Base-by-base conservation (phyloP, 2,329 filamentous ascomycete species). In the Fusarium graminum region DNA sequence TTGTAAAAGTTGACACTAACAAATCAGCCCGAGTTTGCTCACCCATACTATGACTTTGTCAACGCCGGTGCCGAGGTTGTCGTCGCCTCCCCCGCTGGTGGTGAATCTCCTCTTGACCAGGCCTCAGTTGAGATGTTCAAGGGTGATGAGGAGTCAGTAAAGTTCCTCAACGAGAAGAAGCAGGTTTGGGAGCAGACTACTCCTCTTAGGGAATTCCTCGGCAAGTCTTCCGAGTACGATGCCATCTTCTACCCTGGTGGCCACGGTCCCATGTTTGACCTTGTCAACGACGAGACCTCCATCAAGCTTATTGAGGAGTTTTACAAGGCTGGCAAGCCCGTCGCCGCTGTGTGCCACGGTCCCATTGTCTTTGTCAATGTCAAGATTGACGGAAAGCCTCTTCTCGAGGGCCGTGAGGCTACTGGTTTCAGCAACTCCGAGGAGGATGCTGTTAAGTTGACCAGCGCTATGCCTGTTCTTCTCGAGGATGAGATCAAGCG, bases 321-420 rank as follows among this genome's bases (percentile, higher is more conserved):
- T 74, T 85, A 82, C 71, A 78, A 80, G 38, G 81, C 83, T 4
- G 85, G 83, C 64, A 91, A 91, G 81, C 80, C 87, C 53, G 83
- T 92, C 14, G 80, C 86, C 0, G 87, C 89, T 5, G 88, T 92
- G 43, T 92, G 90, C 80, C 90, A 92, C 77, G 90, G 88, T 7
- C 87, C 89, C 4, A 85, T 85, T 5, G 90, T 84, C 13, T 80
- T 92, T 16, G 80, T 83, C 46, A 83, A 88, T 67, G 88, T 86
- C 34, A 85, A 82, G 70, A 72, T 82, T 19, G 79, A 83, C 61
- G 87, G 86, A 32, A 78, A 80, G 64, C 80, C 81, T 49, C 77
- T 91, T 11, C 75, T 91, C 38, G 77, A 81, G 47, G 87, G 85
- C 42, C 83, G 83, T 72, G 78, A 82, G 43, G 86, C 88, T 25